Base-by-base conservation (phyloP, 192 early-diverging fungal genomes). In the Podila horticola region DNA sequence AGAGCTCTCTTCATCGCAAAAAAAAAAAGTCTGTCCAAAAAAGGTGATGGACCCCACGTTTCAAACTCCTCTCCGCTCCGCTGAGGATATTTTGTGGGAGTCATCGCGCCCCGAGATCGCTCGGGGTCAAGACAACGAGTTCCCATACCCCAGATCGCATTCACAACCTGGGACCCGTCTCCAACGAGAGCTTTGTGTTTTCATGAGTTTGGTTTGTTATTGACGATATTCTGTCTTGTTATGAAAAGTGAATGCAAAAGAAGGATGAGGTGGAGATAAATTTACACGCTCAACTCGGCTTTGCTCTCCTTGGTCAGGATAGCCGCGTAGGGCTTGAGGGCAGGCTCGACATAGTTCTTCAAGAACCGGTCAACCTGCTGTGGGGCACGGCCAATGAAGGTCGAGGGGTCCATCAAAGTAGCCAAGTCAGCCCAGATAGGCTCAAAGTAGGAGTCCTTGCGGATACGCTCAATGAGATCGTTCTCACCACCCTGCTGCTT, bases 401-500 rank as follows among this genome's bases (percentile, higher is more conserved):
- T 98, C 13, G 86, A 86, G 4, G 97, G 96, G 57, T 97, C 93
- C 68, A 99, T 84, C 38, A 99, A 85, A 12, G 76, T 52, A 26
- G 93, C 90, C n/a, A 95, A 82, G 38, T 96, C 92, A 20, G 85
- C 88, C 81, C 88, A 84, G 73, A 99, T 93, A 12, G 95, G 95
- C 70, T 91, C 87, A 86, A 99, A 99, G 88, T 99, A 99, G 57
- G 84, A 70, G 17, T 90, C 89, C 51, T 87, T 90, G 73, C 89
- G 90, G 61, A 99, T 92, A 36, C 97, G 86, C 69, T 97, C 93
- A 62, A 99, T 95, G 83, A 99, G 88, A 76, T 99, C 97, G 83
- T 99, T 99, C 72, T 97, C 94, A 30, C 90, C 89, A 60, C 98
- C 98, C 69, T 95, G 87, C 79, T 90, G 88, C 91, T 99, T 99